Conservation (phyloP, 768 basidiomycete species). For the Lactarius quietus region DNA sequence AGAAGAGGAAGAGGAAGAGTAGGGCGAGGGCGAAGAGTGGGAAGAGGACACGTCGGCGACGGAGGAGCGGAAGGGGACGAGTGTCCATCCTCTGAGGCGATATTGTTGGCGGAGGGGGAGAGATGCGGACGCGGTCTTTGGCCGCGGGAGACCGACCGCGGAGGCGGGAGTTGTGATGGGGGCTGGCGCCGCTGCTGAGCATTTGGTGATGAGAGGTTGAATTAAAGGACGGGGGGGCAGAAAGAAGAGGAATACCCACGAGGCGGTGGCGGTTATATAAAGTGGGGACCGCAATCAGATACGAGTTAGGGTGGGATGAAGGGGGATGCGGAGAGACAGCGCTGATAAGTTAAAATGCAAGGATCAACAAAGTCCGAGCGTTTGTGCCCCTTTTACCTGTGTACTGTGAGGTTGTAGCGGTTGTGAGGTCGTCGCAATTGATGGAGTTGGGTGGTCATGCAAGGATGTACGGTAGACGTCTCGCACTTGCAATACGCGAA, state of each 20-base stretch:
- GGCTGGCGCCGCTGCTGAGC: slow-evolving; percentile 1
- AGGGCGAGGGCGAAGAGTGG: slow-evolving; percentile 5
- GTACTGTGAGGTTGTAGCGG: neutral
- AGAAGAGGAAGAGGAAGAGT: slow-evolving; percentile 22
- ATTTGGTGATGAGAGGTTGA: neutral
- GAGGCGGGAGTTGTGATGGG: slow-evolving; percentile 7
- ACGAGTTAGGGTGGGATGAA: neutral
- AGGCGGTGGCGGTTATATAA: neutral
- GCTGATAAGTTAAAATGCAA: neutral
- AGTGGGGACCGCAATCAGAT: neutral
- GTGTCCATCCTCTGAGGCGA: neutral
- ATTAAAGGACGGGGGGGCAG: neutral
- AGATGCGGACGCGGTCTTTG: slow-evolving; percentile 17
- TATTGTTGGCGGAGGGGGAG: neutral
- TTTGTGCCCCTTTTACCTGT: neutral
- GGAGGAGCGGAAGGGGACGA: neutral
- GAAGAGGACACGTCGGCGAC: slow-evolving; percentile 11
- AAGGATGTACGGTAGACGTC: neutral
- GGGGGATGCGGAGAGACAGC: neutral
- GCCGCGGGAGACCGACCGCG: slow-evolving; percentile 7
- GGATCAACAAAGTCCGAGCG: neutral
- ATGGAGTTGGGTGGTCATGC: neutral
- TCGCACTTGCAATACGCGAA: neutral
- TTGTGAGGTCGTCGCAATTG: too few relatives aligned
- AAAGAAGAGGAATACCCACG: neutral